Evolutionary conservation across 371 early-diverging fungal genomes (phyloP), one percentile per base, ranked within the genome.

Genomic region (Circinella minor): DNA sequence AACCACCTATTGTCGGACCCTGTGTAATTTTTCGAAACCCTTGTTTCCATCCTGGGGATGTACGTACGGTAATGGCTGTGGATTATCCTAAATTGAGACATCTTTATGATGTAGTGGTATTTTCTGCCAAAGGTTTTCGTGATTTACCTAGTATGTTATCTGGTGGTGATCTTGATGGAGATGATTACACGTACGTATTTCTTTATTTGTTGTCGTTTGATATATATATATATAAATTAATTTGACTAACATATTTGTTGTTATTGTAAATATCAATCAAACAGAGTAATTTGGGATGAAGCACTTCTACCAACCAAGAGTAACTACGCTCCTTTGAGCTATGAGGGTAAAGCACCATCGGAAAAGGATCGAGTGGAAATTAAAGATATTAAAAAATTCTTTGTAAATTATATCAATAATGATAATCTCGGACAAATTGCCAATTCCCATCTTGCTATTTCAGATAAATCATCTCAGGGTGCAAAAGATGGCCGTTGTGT

Each of bases 81-180:
- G 85, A 93, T 65, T 67, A 77, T n/a, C 79, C 81, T 0, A 79
- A 84, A 38, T 71, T 95, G 18, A 71, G 63, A 18, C 88, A 92
- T 70, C 75, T 93, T n/a, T 63, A 73, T 6, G 89, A 95, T 71
- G 93, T 93, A 7, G 78, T 96, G 7, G 95, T 94, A 0, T 95
- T 96, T 74, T 82, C 90, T 34, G 80, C 89, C 34, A 82, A 89
- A 60, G 97, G 97, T 0, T 63, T 73, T 5, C 82, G 94, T 38
- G 91, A 91, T 57, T 74, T 93, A 13, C 91, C 94, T 0, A 92
- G 91, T 70, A 88, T 90, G 91, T 88, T 92, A 67, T 87, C 91
- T 55, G 95, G 95, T n/a, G 92, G 92, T 0, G 97, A 96, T 79
- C 74, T 96, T 7, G 97, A 95, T 75, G 95, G 95, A 11, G 97